Evolutionary conservation across 2,329 filamentous ascomycete species (phyloP), one percentile per base, ranked within the genome.

Genomic region (Leptographium lundbergii): DNA sequence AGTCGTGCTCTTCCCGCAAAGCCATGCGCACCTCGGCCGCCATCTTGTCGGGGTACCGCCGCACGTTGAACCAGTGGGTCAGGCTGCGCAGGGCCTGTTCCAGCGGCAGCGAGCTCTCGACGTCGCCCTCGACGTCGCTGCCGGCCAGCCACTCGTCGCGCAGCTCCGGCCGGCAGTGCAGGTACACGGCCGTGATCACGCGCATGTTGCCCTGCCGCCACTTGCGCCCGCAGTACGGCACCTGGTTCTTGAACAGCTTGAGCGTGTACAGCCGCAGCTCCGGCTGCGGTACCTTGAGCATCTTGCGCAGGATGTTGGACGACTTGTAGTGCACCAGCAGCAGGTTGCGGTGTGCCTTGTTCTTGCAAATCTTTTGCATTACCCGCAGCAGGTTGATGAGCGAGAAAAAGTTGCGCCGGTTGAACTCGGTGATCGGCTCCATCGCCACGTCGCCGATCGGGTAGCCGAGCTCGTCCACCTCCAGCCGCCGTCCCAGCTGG

Each of bases 161-260:
- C 53, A 99, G 78, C 70, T 97, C 92, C 0, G 92, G 92, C 9
- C 91, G 81, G 68, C 92, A 96, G 73, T 96, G 89, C 55, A 99
- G 78, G 71, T 96, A 99, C 1, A 99, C 89, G 4, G 91, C 91
- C 0, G 94, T 99, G 69, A 99, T 99, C 68, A 97, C 91, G 59
- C 92, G 88, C 94, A 99, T 99, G 72, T 99, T 97, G 66, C 85
- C 86, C 74, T 97, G 94, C 17, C 94, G 86, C 94, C 94, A 99
- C 75, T 99, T 99, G 51, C 94, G 86, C 25, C 94, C 92, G 71
- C 92, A 97, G 76, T 96, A 99, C 1, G 94, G 94, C 5, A 99
- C 94, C 72, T 99, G 94, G 61, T 91, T 94, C 73, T 99, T 99
- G 84, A 97, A 97, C 0, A 99, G 81, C 73, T 99, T 99, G 65